Percentiles rank a stretch among this genome's conserved stretches.
Evolutionary conservation across 2,329 filamentous ascomycete genomes (phyloP).

Genomic region (Zymoseptoria passerinii): DNA sequence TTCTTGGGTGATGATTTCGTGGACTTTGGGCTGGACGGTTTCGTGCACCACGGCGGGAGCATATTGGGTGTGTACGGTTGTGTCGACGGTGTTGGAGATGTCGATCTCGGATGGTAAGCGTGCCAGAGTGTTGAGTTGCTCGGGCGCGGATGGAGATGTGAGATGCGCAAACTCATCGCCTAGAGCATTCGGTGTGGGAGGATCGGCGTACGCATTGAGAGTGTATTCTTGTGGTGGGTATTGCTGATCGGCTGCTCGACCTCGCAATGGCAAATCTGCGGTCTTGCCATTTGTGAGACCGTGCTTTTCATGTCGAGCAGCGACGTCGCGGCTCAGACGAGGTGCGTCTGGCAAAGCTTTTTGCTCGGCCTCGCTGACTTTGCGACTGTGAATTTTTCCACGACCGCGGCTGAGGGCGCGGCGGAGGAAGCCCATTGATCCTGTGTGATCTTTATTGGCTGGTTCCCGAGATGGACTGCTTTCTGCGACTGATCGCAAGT

Average conservation of each 20-base stretch:
- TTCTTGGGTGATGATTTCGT: slow-evolving; percentile 40
- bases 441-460: neutral
- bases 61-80: slow-evolving; percentile 26
- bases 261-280: neutral
- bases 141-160: neutral
- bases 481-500: neutral
- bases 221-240: neutral
- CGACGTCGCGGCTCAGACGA: neutral
- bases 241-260: neutral
- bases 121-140: neutral
- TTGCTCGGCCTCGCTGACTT: neutral
- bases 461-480: neutral
- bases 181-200: neutral
- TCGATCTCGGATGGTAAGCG: slow-evolving; percentile 2
- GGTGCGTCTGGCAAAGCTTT: neutral
- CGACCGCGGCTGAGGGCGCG: neutral
- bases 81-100: slow-evolving; percentile 31
- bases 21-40: slow-evolving; percentile 35
- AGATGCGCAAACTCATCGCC: neutral
- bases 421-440: neutral
- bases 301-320: neutral
- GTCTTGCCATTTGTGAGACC: neutral
- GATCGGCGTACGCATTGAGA: neutral
- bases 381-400: neutral
- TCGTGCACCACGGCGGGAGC: slow-evolving; percentile 45